phyloP scores from a whole-genome alignment of 495 filamentous ascomycete genomes.

The Hypomontagnella monticulosa region DNA sequence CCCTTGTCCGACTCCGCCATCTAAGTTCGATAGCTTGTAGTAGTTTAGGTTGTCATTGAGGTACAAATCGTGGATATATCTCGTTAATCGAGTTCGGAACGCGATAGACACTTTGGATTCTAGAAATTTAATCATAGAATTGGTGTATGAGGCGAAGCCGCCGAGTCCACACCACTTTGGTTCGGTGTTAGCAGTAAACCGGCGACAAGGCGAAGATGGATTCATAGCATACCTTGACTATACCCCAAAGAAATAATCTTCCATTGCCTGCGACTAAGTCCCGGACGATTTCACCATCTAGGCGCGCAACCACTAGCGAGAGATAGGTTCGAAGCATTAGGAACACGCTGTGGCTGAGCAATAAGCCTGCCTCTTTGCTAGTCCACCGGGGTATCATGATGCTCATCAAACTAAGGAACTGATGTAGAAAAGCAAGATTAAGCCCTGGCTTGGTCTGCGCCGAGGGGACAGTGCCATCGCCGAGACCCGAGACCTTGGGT shows the following conservation, averaged over 20 bases:
- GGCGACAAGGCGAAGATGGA: background rate
- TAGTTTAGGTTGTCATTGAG: conserved; percentile 93
- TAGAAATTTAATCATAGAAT: conserved; percentile 97
- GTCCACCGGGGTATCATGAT: conserved; percentile 97
- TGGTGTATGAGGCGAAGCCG: conserved; percentile 86
- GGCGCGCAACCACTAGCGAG: conserved; percentile 87
- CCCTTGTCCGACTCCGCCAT: conserved; percentile 90
- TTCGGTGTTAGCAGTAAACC: conserved; percentile 18
- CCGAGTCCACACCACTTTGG: conserved; percentile 65
- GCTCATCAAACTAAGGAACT: conserved; percentile 92
- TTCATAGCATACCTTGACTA: conserved; percentile 68
- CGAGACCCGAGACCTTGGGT: conserved; percentile 76
- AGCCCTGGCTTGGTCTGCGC: conserved; percentile 91
- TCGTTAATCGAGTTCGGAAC: conserved; percentile 93
- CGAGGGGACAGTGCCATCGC: conserved; percentile 84
- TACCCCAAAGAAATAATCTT: conserved; percentile 84
- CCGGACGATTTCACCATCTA: conserved; percentile 96
- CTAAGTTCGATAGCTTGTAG: conserved; percentile 93
- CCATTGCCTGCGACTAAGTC: conserved; percentile 96
- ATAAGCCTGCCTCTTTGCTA: conserved; percentile 90
- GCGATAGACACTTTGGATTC: conserved; percentile 98
- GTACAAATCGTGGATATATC: conserved; percentile 98
- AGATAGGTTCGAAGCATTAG: conserved; percentile 93
- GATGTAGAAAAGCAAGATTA: conserved; percentile 97
- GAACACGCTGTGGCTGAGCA: conserved; percentile 88